Evolutionary conservation across 1,139 yeast genomes (phyloP), one percentile per base, ranked within the genome.

Genomic region (Blastobotrys malaysiensis): DNA sequence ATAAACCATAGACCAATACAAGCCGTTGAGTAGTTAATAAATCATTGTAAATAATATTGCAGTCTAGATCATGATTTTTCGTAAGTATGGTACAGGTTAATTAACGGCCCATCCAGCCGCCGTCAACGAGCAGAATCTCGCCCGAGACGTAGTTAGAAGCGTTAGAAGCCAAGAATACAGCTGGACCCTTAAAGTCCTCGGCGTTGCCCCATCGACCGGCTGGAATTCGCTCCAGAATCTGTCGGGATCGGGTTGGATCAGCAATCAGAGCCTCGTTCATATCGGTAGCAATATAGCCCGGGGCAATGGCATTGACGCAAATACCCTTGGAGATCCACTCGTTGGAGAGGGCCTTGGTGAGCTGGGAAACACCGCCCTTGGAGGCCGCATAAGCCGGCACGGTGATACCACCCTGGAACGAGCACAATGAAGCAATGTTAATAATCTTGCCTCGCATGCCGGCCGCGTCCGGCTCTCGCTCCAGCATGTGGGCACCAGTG

Each of bases 381-480:
- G 82, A 70, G 9, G 81, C 77, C 9, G 81, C 76, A 63, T 81
- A 81, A 0, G 83, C 76, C 3, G 81, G 73, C 43, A 74, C 69
- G 52, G 69, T 64, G 53, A 70, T 44, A 1, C 79, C 79, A 11
- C 80, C 81, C 51, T 73, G 72, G 68, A 71, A 76, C 0, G 79
- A 70, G 54, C 69, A 63, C 50, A 78, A 59, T 2, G 88, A 82
- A 1, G 84, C 87, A 22, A 88, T 81, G 65, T 83, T 79, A 60
- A 84, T 77, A 61, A 84, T 77, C 52, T 84, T 83, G 39, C 89
- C 90, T 59, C 75, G 74, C 24, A 78, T 77, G 14, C 77, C 73
- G 63, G 72, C 67, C 53, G 76, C 67, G 48, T 63, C 68, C 5
- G 65, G 59, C 44, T 59, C 61, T 39, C 55, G 55, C 13, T 59